phyloP scores from a whole-genome alignment of 148 eudicot species.

The Vaccinium vitisidaea region DNA sequence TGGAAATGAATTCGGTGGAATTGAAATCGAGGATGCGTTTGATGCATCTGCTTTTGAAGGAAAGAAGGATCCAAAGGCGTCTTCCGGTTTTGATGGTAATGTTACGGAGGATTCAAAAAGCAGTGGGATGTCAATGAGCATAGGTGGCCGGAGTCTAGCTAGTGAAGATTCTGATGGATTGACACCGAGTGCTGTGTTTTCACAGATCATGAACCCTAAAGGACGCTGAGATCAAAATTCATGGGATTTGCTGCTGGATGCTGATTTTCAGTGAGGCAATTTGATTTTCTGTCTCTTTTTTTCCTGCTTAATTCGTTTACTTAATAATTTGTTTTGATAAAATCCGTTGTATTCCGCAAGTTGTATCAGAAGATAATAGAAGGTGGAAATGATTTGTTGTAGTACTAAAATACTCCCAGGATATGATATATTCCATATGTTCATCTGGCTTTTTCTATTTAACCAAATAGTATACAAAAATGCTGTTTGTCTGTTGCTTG shows the following conservation, averaged over 20 bases:
- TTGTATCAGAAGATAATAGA: not conserved
- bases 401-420: not conserved
- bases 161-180: constrained; percentile 91
- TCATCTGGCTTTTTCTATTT: not conserved
- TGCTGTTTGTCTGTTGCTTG: not conserved
- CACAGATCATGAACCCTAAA: constrained; percentile 93
- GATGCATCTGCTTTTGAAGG: constrained; percentile 41
- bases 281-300: not conserved
- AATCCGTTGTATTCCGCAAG: not conserved
- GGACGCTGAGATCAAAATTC: constrained; percentile 55
- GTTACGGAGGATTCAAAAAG: constrained; percentile 75
- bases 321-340: not conserved
- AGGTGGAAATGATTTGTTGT: not conserved
- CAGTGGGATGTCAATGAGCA: constrained; percentile 71
- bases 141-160: constrained; percentile 82
- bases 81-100: constrained; percentile 50
- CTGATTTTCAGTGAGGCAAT: constrained; percentile 22
- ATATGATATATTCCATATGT: not conserved
- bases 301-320: not conserved
- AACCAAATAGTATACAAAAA: not conserved
- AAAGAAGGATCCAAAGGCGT: constrained; percentile 54
- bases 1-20: constrained; percentile 52
- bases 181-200: constrained; percentile 90
- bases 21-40: constrained; percentile 43
- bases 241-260: not conserved